Evolutionary conservation across 2,329 filamentous ascomycete genomes (phyloP).

Genomic region (Mycosphaerella sp.): DNA sequence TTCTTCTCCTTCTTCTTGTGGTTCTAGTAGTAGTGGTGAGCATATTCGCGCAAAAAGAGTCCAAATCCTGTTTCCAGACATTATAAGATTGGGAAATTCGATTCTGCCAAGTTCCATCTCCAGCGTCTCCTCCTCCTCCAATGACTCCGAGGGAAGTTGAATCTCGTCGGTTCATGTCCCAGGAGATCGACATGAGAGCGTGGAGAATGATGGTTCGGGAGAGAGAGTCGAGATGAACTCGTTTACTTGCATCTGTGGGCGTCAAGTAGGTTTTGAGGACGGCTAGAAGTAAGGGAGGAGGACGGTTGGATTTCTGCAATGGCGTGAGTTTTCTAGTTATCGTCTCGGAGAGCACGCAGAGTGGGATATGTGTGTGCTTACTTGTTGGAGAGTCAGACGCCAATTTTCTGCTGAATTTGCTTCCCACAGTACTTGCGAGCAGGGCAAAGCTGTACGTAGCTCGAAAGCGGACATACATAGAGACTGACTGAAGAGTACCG

Average conservation of each 20-base stretch:
- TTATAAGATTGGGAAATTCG: constrained; percentile 50
- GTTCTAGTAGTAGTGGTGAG: constrained; percentile 34
- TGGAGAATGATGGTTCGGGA: constrained; percentile 53
- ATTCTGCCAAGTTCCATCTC: constrained; percentile 40
- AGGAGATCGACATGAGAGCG: constrained; percentile 56
- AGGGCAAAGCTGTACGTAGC: constrained; percentile 52
- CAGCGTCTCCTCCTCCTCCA: background rate
- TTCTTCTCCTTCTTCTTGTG: constrained; percentile 23
- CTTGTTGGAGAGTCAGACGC: constrained; percentile 23
- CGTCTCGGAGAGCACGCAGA: background rate
- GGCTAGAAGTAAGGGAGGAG: constrained; percentile 42
- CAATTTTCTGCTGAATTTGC: constrained; percentile 49
- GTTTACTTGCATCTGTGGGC: constrained; percentile 36
- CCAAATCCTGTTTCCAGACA: constrained; percentile 54
- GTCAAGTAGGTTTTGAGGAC: constrained; percentile 53
- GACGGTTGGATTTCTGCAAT: background rate
- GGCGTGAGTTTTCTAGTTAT: background rate
- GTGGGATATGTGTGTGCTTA: background rate
- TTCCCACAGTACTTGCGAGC: constrained; percentile 52
- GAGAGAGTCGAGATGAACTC: constrained; percentile 45
- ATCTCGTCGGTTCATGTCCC: constrained; percentile 56
- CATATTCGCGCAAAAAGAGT: constrained; percentile 21
- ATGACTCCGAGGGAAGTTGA: constrained; percentile 50
- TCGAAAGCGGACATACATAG: constrained; percentile 62
- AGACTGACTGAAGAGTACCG: constrained; percentile 59